These are phyloP conservation scores for Elongisporangium senticosum DNA, from an alignment of 352 stramenopile genomes.

Conservation along the genomic window DNA sequence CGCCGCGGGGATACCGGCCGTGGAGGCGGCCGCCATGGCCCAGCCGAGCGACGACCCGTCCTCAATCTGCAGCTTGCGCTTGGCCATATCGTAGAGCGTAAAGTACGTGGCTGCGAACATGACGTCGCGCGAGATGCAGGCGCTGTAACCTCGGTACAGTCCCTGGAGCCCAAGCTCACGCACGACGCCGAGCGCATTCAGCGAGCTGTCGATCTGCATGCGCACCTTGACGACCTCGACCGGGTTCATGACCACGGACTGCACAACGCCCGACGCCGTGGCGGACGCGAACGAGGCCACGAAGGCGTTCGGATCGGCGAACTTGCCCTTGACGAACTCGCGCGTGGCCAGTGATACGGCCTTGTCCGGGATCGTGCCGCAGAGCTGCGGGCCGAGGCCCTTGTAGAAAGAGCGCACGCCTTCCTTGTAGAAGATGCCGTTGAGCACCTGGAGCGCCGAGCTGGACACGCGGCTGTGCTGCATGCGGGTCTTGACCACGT, in stretches of 20 bases:
- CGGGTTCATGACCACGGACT: constrained; percentile 81
- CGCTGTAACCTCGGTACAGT: constrained; percentile 70
- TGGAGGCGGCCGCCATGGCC: constrained; percentile 66
- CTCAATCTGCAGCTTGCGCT: constrained; percentile 54
- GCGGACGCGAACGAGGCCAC: constrained; percentile 66
- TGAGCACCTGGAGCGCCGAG: constrained; percentile 51
- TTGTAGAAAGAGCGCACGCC: constrained; percentile 75
- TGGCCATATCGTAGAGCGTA: constrained; percentile 70
- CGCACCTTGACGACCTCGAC: constrained; percentile 82
- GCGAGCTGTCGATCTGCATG: constrained; percentile 76
- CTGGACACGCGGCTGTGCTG: constrained; percentile 59
- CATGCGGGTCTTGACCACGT: constrained; percentile 86
- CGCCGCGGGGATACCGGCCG: constrained; percentile 62
- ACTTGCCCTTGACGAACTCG: constrained; percentile 74
- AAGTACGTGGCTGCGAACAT: constrained; percentile 79
- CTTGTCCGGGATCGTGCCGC: constrained; percentile 75
- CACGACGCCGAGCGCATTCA: constrained; percentile 45
- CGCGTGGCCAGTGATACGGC: constrained; percentile 72
- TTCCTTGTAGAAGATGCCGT: constrained; percentile 53
- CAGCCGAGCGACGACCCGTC: constrained; percentile 64
- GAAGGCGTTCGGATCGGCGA: constrained; percentile 67
- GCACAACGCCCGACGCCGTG: constrained; percentile 54
- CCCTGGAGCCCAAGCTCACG: constrained; percentile 56
- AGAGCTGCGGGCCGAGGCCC: constrained; percentile 61
- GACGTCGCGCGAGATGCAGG: constrained; percentile 64